phyloP scores from a whole-genome alignment of 2,329 filamentous ascomycete genomes.

The Curvularia verruculosa region DNA sequence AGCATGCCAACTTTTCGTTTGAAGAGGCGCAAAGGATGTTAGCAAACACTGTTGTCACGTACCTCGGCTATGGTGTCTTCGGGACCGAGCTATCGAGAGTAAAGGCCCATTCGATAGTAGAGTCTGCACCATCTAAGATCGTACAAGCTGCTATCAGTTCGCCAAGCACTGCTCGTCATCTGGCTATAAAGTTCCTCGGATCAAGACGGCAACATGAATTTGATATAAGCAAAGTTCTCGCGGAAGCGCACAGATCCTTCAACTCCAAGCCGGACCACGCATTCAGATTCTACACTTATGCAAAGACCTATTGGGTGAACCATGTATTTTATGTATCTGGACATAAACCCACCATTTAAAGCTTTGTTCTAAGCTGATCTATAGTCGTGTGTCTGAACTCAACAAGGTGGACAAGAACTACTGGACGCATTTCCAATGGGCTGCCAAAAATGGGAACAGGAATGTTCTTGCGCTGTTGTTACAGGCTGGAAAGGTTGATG shows the following conservation, averaged over 20 bases:
- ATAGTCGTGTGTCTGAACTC: neutral
- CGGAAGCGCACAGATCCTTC: constrained; percentile 11
- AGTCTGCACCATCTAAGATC: constrained; percentile 16
- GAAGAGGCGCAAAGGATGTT: constrained; percentile 20
- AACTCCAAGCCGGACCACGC: neutral
- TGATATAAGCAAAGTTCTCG: constrained; percentile 22
- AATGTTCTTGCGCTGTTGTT: constrained; percentile 4
- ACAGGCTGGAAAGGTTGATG: neutral
- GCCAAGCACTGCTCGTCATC: constrained; percentile 8
- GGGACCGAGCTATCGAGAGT: constrained; percentile 21
- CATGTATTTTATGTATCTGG: constrained; percentile 21
- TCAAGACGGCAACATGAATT: constrained; percentile 16
- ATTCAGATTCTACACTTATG: constrained; percentile 24
- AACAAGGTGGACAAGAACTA: neutral
- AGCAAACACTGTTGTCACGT: constrained; percentile 30
- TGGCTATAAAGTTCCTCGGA: constrained; percentile 21
- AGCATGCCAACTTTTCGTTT: constrained; percentile 2
- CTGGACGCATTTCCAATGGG: neutral
- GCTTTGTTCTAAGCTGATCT: constrained; percentile 7
- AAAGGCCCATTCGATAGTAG: constrained; percentile 8
- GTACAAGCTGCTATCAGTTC: constrained; percentile 15
- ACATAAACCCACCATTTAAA: constrained; percentile 10
- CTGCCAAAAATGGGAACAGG: constrained; percentile 10
- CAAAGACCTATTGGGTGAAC: constrained; percentile 22
- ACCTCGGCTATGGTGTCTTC: constrained; percentile 29